These are phyloP conservation scores for Hygrophoropsis aurantiaca DNA, from an alignment of 768 basidiomycete genomes.

Conservation along the genomic window DNA sequence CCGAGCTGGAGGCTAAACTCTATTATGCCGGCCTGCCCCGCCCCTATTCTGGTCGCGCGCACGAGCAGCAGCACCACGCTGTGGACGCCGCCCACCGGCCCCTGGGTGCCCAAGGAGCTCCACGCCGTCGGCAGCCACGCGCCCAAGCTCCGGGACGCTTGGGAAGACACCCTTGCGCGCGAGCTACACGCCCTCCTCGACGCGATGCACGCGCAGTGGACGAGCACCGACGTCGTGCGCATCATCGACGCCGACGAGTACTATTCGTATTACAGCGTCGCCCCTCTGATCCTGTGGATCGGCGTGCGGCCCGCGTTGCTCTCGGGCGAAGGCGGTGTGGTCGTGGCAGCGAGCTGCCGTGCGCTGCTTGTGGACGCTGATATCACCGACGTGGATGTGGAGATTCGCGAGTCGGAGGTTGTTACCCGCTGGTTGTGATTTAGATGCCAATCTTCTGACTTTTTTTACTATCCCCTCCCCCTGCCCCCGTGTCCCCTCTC, in stretches of 20 bases:
- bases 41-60: conserved; percentile 22
- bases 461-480: no score
- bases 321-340: conserved; percentile 22
- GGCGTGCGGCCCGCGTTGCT: conserved; percentile 33
- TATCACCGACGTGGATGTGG: conserved; percentile 33
- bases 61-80: conserved; percentile 11
- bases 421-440: no score
- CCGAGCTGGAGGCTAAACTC: conserved; percentile 22
- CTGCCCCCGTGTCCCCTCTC: no score
- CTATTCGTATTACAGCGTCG: no score
- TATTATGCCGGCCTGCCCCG: conserved; percentile 19
- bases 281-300: conserved; percentile 30
- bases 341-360: conserved; percentile 22
- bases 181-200: conserved; percentile 15
- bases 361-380: conserved; percentile 17
- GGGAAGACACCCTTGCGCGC: conserved; percentile 19
- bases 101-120: conserved; percentile 19
- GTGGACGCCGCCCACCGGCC: conserved; percentile 23
- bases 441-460: no score
- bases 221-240: conserved; percentile 20
- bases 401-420: no score
- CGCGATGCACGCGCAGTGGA: conserved; percentile 15
- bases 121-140: conserved; percentile 17
- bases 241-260: conserved; percentile 11
- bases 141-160: conserved; percentile 17